Conservation (phyloP, 2,329 filamentous ascomycete genomes). For the Fulvia fulva region DNA sequence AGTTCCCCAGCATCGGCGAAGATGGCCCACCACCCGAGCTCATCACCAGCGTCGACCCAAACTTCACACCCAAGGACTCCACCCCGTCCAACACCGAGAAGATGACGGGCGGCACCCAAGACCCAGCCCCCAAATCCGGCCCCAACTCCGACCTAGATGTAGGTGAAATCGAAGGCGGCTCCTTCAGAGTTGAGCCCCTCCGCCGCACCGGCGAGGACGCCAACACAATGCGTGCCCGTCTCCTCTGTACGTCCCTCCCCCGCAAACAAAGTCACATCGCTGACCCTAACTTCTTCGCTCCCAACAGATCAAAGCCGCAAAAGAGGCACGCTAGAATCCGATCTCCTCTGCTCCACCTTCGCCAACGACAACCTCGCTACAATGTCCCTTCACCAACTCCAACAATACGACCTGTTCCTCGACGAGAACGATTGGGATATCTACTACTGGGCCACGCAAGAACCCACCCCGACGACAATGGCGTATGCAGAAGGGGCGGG, state of each 20-base stretch:
- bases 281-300: slow-evolving; percentile 29
- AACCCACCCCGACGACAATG: slow-evolving; percentile 57
- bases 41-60: slow-evolving; percentile 52
- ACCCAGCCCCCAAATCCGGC: slow-evolving; percentile 43
- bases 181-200: slow-evolving; percentile 87
- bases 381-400: slow-evolving; percentile 71
- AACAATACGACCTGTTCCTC: slow-evolving; percentile 85
- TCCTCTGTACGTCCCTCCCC: slow-evolving; percentile 56
- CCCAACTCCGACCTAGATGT: slow-evolving; percentile 67
- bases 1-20: slow-evolving; percentile 57
- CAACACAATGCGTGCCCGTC: slow-evolving; percentile 80
- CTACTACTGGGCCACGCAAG: slow-evolving; percentile 98
- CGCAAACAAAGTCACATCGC: slow-evolving; percentile 14
- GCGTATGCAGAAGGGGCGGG: slow-evolving; percentile 53
- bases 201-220: slow-evolving; percentile 77
- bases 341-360: slow-evolving; percentile 94
- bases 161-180: slow-evolving; percentile 81
- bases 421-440: slow-evolving; percentile 99
- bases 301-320: slow-evolving; percentile 87
- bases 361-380: slow-evolving; percentile 70
- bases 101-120: slow-evolving; percentile 62
- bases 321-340: slow-evolving; percentile 89
- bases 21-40: slow-evolving; percentile 58
- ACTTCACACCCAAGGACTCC: slow-evolving; percentile 57
- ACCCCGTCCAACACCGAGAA: slow-evolving; percentile 60